Conservation (phyloP, 805 yeast genomes). For the Schwanniomyces yamadae region DNA sequence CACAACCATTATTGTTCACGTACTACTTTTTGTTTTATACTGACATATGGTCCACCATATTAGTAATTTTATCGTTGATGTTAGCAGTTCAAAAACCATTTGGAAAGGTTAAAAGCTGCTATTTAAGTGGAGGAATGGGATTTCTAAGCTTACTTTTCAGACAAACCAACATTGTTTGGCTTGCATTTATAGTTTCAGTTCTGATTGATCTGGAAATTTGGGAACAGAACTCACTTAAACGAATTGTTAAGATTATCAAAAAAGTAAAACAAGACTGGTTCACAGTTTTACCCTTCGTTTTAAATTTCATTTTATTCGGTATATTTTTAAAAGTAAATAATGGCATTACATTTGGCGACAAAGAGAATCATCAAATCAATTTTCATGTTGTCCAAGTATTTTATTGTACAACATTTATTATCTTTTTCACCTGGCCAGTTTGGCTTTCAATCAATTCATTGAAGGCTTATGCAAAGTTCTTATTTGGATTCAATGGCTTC, state of each 20-base stretch:
- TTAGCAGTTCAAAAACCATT: constrained; percentile 35
- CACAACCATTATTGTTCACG: constrained; percentile 71
- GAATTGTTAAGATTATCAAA: constrained; percentile 13
- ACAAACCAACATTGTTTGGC: constrained; percentile 93
- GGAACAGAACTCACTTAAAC: constrained; percentile 15
- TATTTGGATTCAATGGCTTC: constrained; percentile 20
- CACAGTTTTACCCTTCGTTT: constrained; percentile 46
- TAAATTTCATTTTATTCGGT: constrained; percentile 54
- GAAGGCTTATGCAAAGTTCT: constrained; percentile 34
- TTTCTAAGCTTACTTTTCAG: constrained; percentile 70
- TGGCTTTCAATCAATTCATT: constrained; percentile 56
- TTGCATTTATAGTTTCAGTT: constrained; percentile 55
- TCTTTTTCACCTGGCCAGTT: constrained; percentile 68
- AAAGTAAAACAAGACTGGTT: constrained; percentile 18
- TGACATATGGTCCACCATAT: constrained; percentile 85
- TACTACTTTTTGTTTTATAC: constrained; percentile 84
- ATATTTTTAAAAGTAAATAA: constrained; percentile 65
- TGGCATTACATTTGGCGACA: constrained; percentile 90
- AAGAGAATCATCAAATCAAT: constrained; percentile 72
- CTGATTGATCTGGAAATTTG: constrained; percentile 47
- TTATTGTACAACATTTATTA: constrained; percentile 67
- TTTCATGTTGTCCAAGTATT: constrained; percentile 78
- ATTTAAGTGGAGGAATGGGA: constrained; percentile 54
- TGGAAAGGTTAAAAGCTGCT: constrained; percentile 17
- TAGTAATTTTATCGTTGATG: constrained; percentile 57